Conservation (phyloP, 176 grass and related monocot species). For the Carex myosuroides region DNA sequence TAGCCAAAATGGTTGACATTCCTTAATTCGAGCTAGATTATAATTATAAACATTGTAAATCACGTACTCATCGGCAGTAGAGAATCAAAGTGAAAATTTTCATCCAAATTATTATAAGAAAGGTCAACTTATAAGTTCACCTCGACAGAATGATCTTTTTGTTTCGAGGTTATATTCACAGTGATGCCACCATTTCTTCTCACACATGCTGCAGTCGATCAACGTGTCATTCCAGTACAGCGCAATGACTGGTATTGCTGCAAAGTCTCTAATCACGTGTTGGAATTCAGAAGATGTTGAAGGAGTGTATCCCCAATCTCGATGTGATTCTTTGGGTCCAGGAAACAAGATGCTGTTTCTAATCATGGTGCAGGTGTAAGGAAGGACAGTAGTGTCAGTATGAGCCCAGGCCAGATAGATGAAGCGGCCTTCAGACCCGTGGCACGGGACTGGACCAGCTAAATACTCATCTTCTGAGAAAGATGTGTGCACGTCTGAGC, state of each 20-base stretch:
- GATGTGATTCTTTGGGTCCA: background rate
- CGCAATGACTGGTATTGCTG: background rate
- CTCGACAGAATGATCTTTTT: background rate
- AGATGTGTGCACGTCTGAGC: background rate
- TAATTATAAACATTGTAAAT: no score
- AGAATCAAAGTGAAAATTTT: background rate
- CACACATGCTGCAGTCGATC: background rate
- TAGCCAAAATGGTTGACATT: no score
- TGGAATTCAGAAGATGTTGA: background rate
- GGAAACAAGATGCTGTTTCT: background rate
- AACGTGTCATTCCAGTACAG: background rate
- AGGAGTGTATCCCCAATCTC: no score
- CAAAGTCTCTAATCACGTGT: background rate
- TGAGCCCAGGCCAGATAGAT: background rate
- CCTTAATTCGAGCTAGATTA: no score
- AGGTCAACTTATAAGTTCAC: background rate
- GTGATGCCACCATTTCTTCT: background rate
- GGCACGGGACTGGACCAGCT: background rate
- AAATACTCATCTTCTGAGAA: background rate
- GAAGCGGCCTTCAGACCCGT: background rate
- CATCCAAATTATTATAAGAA: no score
- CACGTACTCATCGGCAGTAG: no score
- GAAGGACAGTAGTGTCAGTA: background rate
- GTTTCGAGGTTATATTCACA: background rate
- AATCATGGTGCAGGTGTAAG: background rate